These are phyloP conservation scores for Ettlia oleoabundans DNA, from an alignment of 139 green algal species.

Conservation along the genomic window DNA sequence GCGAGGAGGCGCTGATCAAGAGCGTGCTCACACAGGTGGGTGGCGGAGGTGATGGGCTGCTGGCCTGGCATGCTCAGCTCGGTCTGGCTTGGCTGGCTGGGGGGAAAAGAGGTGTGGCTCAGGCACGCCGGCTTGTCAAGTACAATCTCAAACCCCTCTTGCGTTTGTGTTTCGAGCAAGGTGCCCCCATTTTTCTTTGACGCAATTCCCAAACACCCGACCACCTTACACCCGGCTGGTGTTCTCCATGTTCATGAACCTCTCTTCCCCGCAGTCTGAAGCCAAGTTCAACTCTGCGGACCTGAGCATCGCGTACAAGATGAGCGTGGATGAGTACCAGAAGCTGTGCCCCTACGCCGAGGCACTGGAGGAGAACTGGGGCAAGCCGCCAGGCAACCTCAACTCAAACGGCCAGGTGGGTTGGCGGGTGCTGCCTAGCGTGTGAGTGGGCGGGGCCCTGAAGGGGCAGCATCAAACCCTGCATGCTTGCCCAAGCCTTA, in stretches of 20 bases:
- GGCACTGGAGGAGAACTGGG: constrained; percentile 99
- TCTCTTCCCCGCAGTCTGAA: constrained; percentile 64
- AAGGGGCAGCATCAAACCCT: too few relatives aligned
- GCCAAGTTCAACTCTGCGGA: constrained; percentile 95
- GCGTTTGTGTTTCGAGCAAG: too few relatives aligned
- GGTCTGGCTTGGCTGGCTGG: neutral
- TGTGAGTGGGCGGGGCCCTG: too few relatives aligned
- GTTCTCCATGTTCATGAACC: too few relatives aligned
- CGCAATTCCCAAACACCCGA: neutral
- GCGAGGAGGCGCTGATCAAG: constrained; percentile 88
- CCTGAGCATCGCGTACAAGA: constrained; percentile 97
- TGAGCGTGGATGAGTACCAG: constrained; percentile 92
- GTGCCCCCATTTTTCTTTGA: too few relatives aligned
- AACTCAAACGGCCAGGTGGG: constrained; percentile 90
- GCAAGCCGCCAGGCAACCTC: constrained; percentile 93
- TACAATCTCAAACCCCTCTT: too few relatives aligned
- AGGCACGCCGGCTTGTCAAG: too few relatives aligned
- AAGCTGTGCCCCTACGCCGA: constrained; percentile 90
- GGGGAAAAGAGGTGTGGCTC: too few relatives aligned
- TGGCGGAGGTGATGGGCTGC: neutral
- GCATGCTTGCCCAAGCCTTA: too few relatives aligned
- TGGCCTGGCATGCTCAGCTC: too few relatives aligned
- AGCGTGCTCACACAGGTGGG: constrained; percentile 12
- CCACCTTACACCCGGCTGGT: neutral
- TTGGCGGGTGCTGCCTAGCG: neutral